A percentile compares a stretch with the other conserved stretches of the same genome.
Conservation (phyloP, 1,139 yeast genomes). For the Scheffersomyces lignicola region DNA sequence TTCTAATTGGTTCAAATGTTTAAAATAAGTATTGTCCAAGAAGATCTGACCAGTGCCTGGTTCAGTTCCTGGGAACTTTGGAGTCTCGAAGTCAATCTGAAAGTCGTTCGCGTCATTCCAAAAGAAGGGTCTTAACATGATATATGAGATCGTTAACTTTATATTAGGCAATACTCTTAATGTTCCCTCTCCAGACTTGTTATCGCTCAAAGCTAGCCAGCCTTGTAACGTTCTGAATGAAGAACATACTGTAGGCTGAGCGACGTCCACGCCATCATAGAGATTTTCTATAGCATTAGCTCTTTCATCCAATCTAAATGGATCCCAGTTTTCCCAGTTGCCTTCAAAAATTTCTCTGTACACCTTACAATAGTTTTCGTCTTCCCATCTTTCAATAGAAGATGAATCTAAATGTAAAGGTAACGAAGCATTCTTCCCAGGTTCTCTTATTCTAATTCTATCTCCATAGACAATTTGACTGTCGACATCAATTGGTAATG, state of each 20-base stretch:
- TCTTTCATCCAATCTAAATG: slow-evolving; percentile 40
- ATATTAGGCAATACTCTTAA: slow-evolving; percentile 41
- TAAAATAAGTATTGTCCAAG: slow-evolving; percentile 19
- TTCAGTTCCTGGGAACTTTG: slow-evolving; percentile 23
- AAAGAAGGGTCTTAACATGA: slow-evolving; percentile 47
- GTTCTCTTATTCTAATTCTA: slow-evolving; percentile 40
- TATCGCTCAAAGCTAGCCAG: slow-evolving; percentile 41
- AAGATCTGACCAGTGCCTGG: slow-evolving; percentile 24
- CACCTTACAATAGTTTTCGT: slow-evolving; percentile 32
- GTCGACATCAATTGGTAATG: slow-evolving; percentile 25
- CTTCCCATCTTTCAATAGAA: slow-evolving; percentile 41
- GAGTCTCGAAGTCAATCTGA: slow-evolving; percentile 22
- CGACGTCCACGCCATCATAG: slow-evolving; percentile 23
- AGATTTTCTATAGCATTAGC: slow-evolving; percentile 34
- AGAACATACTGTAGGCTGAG: slow-evolving; percentile 31
- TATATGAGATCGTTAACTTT: slow-evolving; percentile 38
- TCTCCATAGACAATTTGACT: slow-evolving; percentile 39
- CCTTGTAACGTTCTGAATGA: slow-evolving; percentile 50
- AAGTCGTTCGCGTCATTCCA: slow-evolving; percentile 26
- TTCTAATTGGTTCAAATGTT: slow-evolving; percentile 25
- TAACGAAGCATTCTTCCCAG: slow-evolving; percentile 37
- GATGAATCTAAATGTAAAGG: slow-evolving; percentile 49
- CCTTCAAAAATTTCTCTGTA: slow-evolving; percentile 44
- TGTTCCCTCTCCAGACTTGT: slow-evolving; percentile 45
- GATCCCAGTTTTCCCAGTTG: slow-evolving; percentile 48